These are phyloP conservation scores for Penicillium cataractarum DNA, from an alignment of 495 filamentous ascomycete genomes.

Conservation along the genomic window DNA sequence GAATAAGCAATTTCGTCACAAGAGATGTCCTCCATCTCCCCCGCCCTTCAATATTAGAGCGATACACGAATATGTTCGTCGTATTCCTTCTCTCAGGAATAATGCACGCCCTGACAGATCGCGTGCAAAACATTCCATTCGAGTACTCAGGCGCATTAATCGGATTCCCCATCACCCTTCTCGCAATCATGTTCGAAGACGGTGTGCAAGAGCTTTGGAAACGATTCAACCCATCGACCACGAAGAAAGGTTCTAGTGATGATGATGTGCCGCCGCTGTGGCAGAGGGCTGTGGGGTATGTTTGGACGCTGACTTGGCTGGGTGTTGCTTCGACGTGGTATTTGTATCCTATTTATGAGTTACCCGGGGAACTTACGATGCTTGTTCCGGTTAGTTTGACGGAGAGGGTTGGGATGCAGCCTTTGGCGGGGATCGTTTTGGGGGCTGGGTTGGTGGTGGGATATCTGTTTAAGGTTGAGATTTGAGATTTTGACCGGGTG, in stretches of 20 bases:
- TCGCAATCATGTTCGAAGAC: conserved; percentile 41
- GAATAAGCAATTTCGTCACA: conserved; percentile 31
- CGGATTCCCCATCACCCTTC: conserved; percentile 37
- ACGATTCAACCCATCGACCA: neutral
- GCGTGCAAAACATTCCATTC: conserved; percentile 20
- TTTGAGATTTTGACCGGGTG: neutral
- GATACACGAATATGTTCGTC: conserved; percentile 37
- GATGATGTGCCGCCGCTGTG: neutral
- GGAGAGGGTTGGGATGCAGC: conserved; percentile 4
- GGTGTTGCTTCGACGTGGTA: conserved; percentile 14
- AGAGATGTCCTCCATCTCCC: conserved; percentile 32
- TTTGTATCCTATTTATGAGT: conserved; percentile 3
- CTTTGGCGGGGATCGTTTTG: neutral
- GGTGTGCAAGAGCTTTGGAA: conserved; percentile 28
- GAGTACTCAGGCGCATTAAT: conserved; percentile 26
- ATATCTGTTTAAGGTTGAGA: conserved; percentile 1
- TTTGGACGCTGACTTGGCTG: conserved; percentile 23
- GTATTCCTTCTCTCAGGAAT: conserved; percentile 39
- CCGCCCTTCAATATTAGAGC: conserved; percentile 29
- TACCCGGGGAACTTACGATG: neutral
- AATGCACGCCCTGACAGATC: conserved; percentile 31
- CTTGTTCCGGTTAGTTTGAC: conserved; percentile 6
- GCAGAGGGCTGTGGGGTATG: conserved; percentile 20
- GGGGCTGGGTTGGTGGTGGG: neutral
- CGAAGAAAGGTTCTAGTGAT: neutral